Base-by-base conservation (phyloP, 257 asterid species). In the Galeopsis tetrahit region DNA sequence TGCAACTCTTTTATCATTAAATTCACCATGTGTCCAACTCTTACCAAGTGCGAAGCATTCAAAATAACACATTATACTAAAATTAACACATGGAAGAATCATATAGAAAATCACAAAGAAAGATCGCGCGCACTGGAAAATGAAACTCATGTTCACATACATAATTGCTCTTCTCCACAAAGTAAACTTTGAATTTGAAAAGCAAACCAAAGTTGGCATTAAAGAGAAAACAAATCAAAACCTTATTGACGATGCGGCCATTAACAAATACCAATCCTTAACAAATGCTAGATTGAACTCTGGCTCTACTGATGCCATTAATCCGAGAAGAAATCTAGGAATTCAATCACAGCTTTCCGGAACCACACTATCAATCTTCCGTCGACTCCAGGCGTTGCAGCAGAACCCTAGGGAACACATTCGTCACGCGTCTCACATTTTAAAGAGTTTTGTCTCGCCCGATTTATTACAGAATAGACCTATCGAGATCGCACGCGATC, bases 221-320 rank as follows among this genome's bases (percentile, higher is more conserved):
- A 55, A 31, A 5, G 14, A 40, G 34, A 48, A n/a, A 51, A 8
- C 43, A 21, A 69, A 48, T 10, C 10, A 17, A 69, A 55, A 93
- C 99, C 98, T 91, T 91, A 70, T 78, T 85, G 67, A 87, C 72
- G 75, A 84, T 71, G 62, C 80, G 89, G 42, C 98, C 97, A 82
- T 91, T 94, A 76, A 91, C 95, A 42, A 83, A 85, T 53, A 94
- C 97, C 72, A 88, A 84, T 17, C 99, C 97, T 21, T 96, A 85
- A 42, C 96, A 92, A 63, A 94, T 91, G 79, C 99, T 94, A 84
- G 96, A 84, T 73, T 87, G 98, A 68, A 91, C 98, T 75, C 99
- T 85, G 80, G 96, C 98, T 77, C 98, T 88, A 33, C 99, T 94
- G 73, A 94, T 82, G 44, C 98, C 99, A 69, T 46, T 42, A 40